Percentiles rank a stretch among this genome's conserved stretches.
These are phyloP conservation scores for Globisporangium abappressorium DNA, from an alignment of 352 stramenopile genomes.

Conservation along the genomic window DNA sequence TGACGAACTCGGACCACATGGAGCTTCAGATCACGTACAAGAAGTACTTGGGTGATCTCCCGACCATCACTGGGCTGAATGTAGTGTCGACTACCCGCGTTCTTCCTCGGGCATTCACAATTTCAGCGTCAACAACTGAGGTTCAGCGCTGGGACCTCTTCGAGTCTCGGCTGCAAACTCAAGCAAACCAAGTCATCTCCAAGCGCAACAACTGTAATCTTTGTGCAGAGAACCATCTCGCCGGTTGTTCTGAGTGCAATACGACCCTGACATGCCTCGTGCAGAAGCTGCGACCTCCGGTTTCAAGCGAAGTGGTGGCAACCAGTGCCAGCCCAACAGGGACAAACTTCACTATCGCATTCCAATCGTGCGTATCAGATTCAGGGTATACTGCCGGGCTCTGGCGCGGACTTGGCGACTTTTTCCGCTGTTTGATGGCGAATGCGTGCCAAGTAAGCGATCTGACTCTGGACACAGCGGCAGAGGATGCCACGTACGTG, in stretches of 20 bases:
- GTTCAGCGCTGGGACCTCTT: slow-evolving; percentile 5
- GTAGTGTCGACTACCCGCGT: not conserved
- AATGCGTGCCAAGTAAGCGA: slow-evolving; percentile 9
- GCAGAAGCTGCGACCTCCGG: not conserved
- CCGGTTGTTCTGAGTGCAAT: not conserved
- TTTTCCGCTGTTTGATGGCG: slow-evolving; percentile 14
- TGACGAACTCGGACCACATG: not conserved
- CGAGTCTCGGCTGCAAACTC: not conserved
- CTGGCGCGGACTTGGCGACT: not conserved
- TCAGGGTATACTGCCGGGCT: not conserved
- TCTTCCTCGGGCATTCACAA: not conserved
- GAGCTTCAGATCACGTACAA: slow-evolving; percentile 8
- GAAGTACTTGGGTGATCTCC: slow-evolving; percentile 12
- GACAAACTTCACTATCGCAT: slow-evolving; percentile 3
- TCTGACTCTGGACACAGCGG: not conserved
- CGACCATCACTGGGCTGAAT: not conserved
- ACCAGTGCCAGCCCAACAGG: slow-evolving; percentile 5
- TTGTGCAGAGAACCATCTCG: not conserved
- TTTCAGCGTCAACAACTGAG: not conserved
- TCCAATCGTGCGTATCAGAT: slow-evolving; percentile 2
- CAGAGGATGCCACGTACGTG: slow-evolving; percentile 8
- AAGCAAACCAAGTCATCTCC: not conserved
- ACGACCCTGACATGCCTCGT: slow-evolving; percentile 8
- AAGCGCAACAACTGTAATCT: not conserved
- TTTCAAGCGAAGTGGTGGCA: not conserved